Base-by-base conservation (phyloP, 192 early-diverging fungal genomes). In the Linnemannia schmuckeri region DNA sequence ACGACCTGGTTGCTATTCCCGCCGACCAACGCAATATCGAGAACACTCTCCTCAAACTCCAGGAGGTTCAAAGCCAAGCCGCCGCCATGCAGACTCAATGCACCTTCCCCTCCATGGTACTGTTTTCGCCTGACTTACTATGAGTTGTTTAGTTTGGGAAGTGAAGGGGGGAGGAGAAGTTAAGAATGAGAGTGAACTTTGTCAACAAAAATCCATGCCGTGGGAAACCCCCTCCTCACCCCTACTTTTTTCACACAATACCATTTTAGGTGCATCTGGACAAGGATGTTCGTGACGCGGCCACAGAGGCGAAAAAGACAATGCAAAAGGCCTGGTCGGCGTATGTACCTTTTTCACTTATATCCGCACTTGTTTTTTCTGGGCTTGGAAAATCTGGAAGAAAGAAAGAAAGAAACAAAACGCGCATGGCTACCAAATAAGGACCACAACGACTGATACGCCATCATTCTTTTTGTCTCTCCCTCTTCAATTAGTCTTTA, bases 241-340 rank as follows among this genome's bases (percentile, higher is more conserved):
- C 24, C n/a, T 40, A 3, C 35, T 41, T 40, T 42, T 71, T 71
- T 71, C 40, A 42, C 40, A 71, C 70, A 18, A 42, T n/a, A 69
- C 24, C 6, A 4, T 33, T n/a, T 33, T 54, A 87, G 85, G 85
- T 87, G 4, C 79, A 81, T 54, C 37, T 87, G 37, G 91, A 95
- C 75, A 92, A 91, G 81, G 90, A 86, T 47, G 90, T 95, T 12
- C 92, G 95, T 74, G 95, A 94, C 33, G 95, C 95, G 35, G 90
- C 93, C 38, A 91, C 91, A 47, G 92, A 89, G 15, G 94, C 92
- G 13, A 93, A 94, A 73, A 91, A 92, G 69, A 84, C 81, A 41
- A 90, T 92, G 72, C 93, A 95, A 54, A 92, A 91, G 13, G 93
- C 95, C 44, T 90, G 91, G 77, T 94, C 95, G 68, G 93, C 94